These are phyloP conservation scores for Saccharomyces hybrid DNA, from an alignment of 1,139 yeast species.

Conservation along the genomic window DNA sequence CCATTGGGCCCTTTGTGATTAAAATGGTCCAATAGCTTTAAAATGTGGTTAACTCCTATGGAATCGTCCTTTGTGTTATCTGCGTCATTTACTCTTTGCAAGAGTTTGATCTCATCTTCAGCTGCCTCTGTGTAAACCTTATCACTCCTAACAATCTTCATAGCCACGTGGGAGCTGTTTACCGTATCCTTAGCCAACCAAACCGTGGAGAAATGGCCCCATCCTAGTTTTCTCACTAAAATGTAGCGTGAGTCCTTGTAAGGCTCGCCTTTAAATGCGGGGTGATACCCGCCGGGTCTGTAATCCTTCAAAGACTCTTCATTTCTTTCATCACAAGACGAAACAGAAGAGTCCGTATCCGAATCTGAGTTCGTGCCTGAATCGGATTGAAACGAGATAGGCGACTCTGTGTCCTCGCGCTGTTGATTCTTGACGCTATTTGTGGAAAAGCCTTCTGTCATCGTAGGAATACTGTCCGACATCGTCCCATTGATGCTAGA, in stretches of 20 bases:
- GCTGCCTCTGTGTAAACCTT: slow-evolving; percentile 71
- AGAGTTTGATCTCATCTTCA: slow-evolving; percentile 60
- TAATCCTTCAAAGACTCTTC: slow-evolving; percentile 67
- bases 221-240: slow-evolving; percentile 62
- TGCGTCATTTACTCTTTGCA: slow-evolving; percentile 15
- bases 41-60: slow-evolving; percentile 55
- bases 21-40: slow-evolving; percentile 59
- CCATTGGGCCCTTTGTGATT: slow-evolving; percentile 69
- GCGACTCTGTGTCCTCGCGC: neutral
- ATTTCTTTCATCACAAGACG: slow-evolving; percentile 38
- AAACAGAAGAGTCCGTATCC: neutral
- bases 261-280: slow-evolving; percentile 63
- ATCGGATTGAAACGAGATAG: neutral
- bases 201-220: slow-evolving; percentile 80
- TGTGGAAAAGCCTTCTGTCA: neutral
- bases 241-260: slow-evolving; percentile 53
- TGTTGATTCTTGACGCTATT: neutral
- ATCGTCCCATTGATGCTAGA: neutral
- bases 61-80: slow-evolving; percentile 13
- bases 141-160: slow-evolving; percentile 69
- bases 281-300: slow-evolving; percentile 72
- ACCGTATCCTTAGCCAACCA: slow-evolving; percentile 60
- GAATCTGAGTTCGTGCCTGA: neutral
- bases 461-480: neutral
- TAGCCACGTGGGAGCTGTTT: slow-evolving; percentile 53